Conservation (phyloP, 2,329 filamentous ascomycete genomes). For the Trichoderma sp. region DNA sequence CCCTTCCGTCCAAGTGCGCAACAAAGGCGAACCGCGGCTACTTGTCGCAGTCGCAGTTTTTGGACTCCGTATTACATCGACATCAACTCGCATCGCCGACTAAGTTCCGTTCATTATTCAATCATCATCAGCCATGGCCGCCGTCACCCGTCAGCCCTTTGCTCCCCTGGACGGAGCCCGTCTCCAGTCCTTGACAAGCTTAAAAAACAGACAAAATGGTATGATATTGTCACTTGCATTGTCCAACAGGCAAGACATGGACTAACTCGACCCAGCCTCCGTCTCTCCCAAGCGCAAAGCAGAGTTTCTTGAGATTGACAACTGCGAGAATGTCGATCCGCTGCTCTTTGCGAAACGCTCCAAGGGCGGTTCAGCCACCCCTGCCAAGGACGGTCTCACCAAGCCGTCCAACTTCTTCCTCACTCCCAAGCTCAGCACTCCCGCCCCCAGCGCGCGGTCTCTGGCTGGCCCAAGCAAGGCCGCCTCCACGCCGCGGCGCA, state of each 20-base stretch:
- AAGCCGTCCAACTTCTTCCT: constrained; percentile 54
- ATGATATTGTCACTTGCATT: constrained; percentile 37
- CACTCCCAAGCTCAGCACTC: constrained; percentile 44
- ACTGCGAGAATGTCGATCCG: constrained; percentile 66
- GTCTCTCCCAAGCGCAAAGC: constrained; percentile 58
- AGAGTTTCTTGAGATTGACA: constrained; percentile 52
- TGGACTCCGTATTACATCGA: not conserved
- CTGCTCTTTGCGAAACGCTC: constrained; percentile 59
- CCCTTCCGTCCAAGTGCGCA: not conserved
- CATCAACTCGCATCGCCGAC: constrained; percentile 6
- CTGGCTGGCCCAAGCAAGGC: constrained; percentile 39
- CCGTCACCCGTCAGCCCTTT: constrained; percentile 70
- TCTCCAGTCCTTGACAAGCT: constrained; percentile 70
- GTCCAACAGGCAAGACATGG: not conserved
- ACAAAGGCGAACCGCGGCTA: constrained; percentile 1
- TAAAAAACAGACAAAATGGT: constrained; percentile 80
- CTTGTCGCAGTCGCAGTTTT: constrained; percentile 6
- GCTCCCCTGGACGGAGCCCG: constrained; percentile 70
- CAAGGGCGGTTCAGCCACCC: constrained; percentile 50
- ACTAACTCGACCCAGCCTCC: constrained; percentile 35
- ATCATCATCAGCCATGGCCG: constrained; percentile 50
- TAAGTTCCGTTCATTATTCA: not conserved
- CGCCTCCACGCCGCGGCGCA: constrained; percentile 43
- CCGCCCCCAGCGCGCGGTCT: constrained; percentile 39
- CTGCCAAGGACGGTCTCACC: constrained; percentile 48